Conservation (phyloP, 2,329 filamentous ascomycete genomes). For the Colletotrichum horii region DNA sequence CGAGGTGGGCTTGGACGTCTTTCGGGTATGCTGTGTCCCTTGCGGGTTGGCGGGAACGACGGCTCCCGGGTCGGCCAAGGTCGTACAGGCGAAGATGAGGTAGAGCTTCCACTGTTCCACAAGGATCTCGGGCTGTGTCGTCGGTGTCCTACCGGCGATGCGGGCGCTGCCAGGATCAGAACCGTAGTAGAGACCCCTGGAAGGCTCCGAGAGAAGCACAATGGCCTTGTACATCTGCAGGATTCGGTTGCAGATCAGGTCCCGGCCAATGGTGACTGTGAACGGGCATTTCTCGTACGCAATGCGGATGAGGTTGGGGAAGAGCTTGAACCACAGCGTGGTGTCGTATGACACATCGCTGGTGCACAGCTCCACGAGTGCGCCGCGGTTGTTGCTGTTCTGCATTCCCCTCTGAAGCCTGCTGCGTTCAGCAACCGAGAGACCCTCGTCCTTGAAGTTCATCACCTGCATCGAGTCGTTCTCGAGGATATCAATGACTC, state of each 20-base stretch:
- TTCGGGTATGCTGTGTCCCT: slow-evolving; percentile 77
- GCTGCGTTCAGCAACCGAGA: slow-evolving; percentile 91
- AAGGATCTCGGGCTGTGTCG: slow-evolving; percentile 81
- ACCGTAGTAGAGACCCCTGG: slow-evolving; percentile 68
- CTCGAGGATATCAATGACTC: slow-evolving; percentile 92
- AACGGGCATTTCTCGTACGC: slow-evolving; percentile 91
- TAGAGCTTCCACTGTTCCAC: slow-evolving; percentile 99
- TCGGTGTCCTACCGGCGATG: slow-evolving; percentile 59
- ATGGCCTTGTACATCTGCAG: slow-evolving; percentile 92
- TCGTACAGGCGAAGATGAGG: slow-evolving; percentile 95
- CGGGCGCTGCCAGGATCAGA: slow-evolving; percentile 62
- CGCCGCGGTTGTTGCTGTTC: slow-evolving; percentile 82
- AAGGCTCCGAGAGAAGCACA: slow-evolving; percentile 76
- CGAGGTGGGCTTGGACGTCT: slow-evolving; percentile 74
- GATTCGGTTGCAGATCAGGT: slow-evolving; percentile 90
- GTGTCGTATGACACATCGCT: slow-evolving; percentile 95
- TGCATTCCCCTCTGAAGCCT: slow-evolving; percentile 89
- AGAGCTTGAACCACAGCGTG: slow-evolving; percentile 96
- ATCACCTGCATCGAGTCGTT: slow-evolving; percentile 87
- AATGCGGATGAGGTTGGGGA: slow-evolving; percentile 91
- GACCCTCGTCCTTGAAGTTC: slow-evolving; percentile 88
- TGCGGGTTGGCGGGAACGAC: slow-evolving; percentile 60
- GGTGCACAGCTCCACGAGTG: slow-evolving; percentile 90
- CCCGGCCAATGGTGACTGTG: slow-evolving; percentile 86
- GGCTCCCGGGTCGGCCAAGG: slow-evolving; percentile 81